Percentiles rank a stretch among this genome's conserved stretches.
Evolutionary conservation across 2,329 filamentous ascomycete species (phyloP).

Genomic region (Colletotrichum limetticola): DNA sequence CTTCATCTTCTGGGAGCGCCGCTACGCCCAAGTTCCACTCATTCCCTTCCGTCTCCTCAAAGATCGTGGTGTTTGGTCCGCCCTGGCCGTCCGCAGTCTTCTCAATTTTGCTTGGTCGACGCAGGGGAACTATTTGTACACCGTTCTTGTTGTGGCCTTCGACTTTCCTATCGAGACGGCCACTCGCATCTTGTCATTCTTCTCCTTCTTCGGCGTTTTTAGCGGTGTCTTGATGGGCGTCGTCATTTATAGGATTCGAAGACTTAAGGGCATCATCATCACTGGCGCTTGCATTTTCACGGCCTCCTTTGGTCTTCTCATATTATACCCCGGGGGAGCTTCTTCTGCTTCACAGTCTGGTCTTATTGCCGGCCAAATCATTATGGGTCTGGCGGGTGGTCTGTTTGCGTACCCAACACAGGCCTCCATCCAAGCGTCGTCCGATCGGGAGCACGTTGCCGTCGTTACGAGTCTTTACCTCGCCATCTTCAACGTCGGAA

Average conservation of each 20-base stretch:
- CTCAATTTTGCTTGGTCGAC: slow-evolving; percentile 66
- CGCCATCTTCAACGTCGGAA: slow-evolving; percentile 54
- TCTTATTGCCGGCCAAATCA: slow-evolving; percentile 64
- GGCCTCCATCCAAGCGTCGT: slow-evolving; percentile 52
- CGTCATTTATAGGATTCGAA: slow-evolving; percentile 61
- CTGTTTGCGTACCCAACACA: slow-evolving; percentile 60
- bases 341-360: slow-evolving; percentile 54
- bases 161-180: slow-evolving; percentile 65
- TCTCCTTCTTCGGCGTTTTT: slow-evolving; percentile 63
- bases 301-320: slow-evolving; percentile 66
- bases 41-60: slow-evolving; percentile 67
- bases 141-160: slow-evolving; percentile 67
- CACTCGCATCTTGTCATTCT: slow-evolving; percentile 67
- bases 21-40: slow-evolving; percentile 60
- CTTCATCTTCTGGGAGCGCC: slow-evolving; percentile 65
- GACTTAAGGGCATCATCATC: slow-evolving; percentile 69
- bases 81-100: slow-evolving; percentile 63
- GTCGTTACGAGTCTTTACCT: slow-evolving; percentile 52
- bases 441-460: slow-evolving; percentile 49
- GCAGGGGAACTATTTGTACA: slow-evolving; percentile 70
- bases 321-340: slow-evolving; percentile 63
- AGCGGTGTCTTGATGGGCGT: slow-evolving; percentile 63
- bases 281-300: slow-evolving; percentile 66
- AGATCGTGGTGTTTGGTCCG: slow-evolving; percentile 71
- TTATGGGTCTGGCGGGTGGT: slow-evolving; percentile 68